These are phyloP conservation scores for Omphalotus guepiniiformis DNA, from an alignment of 768 basidiomycete genomes.

Conservation along the genomic window DNA sequence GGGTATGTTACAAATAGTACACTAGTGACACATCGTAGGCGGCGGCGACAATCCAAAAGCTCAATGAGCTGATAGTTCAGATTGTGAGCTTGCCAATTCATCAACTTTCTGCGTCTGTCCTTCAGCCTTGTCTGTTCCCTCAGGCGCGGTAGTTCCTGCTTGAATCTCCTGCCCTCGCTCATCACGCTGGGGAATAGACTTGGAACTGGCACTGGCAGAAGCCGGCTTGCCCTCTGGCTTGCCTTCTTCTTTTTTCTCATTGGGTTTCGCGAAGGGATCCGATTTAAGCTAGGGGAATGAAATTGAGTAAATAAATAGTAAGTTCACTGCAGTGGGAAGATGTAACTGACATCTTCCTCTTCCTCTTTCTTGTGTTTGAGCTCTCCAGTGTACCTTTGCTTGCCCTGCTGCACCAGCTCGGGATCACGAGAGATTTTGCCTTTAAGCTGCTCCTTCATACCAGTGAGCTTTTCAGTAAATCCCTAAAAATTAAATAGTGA, in stretches of 20 bases:
- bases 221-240: not conserved
- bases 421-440: slow-evolving; percentile 30
- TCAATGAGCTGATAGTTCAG: no score
- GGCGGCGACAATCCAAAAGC: no score
- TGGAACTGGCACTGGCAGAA: not conserved
- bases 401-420: slow-evolving; percentile 23
- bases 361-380: slow-evolving; percentile 26
- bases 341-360: slow-evolving; percentile 17
- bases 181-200: not conserved
- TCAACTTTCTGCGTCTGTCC: no score
- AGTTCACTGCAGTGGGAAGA: not conserved
- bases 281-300: not conserved
- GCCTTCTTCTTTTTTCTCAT: not conserved
- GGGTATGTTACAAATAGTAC: no score
- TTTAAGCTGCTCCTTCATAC: slow-evolving; percentile 29
- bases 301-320: no score
- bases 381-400: slow-evolving; percentile 28
- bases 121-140: no score
- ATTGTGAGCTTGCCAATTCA: no score
- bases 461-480: slow-evolving; percentile 28
- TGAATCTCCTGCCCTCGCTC: not conserved
- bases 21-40: no score
- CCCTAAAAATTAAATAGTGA: slow-evolving; percentile 15
- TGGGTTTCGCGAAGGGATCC: slow-evolving; percentile 5
- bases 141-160: no score